Evolutionary conservation across 805 yeast species (phyloP), one percentile per base, ranked within the genome.

Genomic region (Ascoidea tarda): DNA sequence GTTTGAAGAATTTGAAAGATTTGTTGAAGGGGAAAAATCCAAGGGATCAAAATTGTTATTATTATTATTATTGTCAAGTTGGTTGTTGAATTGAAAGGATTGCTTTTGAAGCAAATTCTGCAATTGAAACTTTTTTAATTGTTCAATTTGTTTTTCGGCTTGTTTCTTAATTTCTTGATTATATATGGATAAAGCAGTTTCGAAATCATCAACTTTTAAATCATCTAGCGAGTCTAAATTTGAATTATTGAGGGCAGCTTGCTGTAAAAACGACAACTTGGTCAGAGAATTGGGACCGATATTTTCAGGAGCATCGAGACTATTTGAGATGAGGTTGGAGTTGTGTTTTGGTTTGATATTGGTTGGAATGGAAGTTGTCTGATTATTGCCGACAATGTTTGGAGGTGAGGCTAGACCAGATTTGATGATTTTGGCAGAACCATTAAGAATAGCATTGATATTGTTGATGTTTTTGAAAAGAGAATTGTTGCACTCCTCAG

Each of bases 181-280:
- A 4, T 54, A 44, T 31, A 47, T 44, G 28, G 51, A 49, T 33
- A 50, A 52, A 33, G 58, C 57, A 33, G 49, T 46, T 6, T 56
- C 55, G 45, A 56, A 56, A 49, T 56, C 58, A 47, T 54, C 47
- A 10, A 54, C 48, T 16, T 51, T 46, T 2, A 52, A 47, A 21
- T 47, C 50, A 38, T 56, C 58, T n/a, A 56, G 47, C 6, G 57
- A 38, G 16, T 50, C 44, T 38, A 38, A 38, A 38, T 38, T 38
- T 38, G 44, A 38, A 38, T 38, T 38, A 38, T 38, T 38, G 8
- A 38, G 14, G 14, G 44, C 44, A 38, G 44, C 44, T 38, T 38
- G 8, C 14, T 38, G 8, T 38, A 38, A 38, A 38, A 38, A 38
- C 8, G 44, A 38, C 14, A 38, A 38, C 14, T 21, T 38, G 2